Evolutionary conservation across 208 protist species (phyloP), one percentile per base, ranked within the genome.

Genomic region (Leishmania major): DNA sequence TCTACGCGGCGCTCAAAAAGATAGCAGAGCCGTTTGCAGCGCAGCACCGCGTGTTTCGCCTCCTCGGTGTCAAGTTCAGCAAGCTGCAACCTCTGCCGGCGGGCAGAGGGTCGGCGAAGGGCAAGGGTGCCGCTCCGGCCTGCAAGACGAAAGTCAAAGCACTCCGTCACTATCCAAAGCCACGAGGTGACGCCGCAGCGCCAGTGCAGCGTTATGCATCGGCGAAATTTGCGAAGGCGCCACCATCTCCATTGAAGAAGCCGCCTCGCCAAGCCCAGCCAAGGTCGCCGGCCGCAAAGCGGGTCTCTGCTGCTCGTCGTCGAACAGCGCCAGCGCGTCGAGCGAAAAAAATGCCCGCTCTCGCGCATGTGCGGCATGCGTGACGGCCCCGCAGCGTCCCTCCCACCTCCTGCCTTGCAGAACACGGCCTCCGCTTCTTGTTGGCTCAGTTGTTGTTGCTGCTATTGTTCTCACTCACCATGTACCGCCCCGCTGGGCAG

Each of bases 61-160:
- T 94, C 19, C 72, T 90, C 31, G 91, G 91, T 17, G 82, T 94
- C 0, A 83, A 75, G 51, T 84, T 92, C 35, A 77, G 64, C 31
- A 83, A 88, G 51, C 71, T 94, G 35, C 72, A 88, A 31, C 72
- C 49, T 8, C 13, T 62, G 13, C 49, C 49, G 11, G 40, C 10
- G 45, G 8, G 45, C 0, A 49, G 8, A 49, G 1, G 45, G 45
- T 49, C 45, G 45, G 8, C 45, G 45, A 49, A 49, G 45, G 45
- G 45, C 45, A 49, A 49, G 8, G 45, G 45, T 49, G 45, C 45
- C 10, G 45, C 45, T 49, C 45, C 7, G 8, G 45, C 8, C 8
- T 49, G 45, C 45, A 13, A 49, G 45, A 1, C 45, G 7, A 49
- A 49, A 49, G 45, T 49, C 45, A 49, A 13, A 49, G 45, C 8